These are phyloP conservation scores for Avena insularis DNA, from an alignment of 176 grass and related monocot genomes.

Conservation along the genomic window DNA sequence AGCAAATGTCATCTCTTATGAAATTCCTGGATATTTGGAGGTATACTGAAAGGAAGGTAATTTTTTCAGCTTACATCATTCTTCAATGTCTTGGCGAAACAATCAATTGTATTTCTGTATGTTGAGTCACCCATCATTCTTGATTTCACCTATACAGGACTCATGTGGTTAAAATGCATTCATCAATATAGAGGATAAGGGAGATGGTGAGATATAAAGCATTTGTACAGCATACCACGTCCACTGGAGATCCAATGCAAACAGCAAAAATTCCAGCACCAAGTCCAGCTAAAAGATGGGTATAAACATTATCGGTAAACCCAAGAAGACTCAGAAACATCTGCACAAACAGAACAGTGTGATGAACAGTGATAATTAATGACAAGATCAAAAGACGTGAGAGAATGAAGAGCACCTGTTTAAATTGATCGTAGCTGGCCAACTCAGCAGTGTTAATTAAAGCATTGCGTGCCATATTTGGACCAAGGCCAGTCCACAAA, in stretches of 20 bases:
- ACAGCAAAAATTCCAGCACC: slow-evolving; percentile 91
- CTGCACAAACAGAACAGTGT: slow-evolving; percentile 60
- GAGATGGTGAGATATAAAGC: slow-evolving; percentile 27
- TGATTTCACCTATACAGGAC: slow-evolving; percentile 78
- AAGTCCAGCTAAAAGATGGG: slow-evolving; percentile 93
- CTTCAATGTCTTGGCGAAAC: slow-evolving; percentile 84
- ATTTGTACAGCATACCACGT: slow-evolving; percentile 69
- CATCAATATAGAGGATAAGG: background rate
- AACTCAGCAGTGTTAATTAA: slow-evolving; percentile 93
- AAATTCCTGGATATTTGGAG: slow-evolving; percentile 26
- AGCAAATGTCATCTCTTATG: slow-evolving; percentile 5
- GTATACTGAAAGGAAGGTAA: slow-evolving; percentile 12
- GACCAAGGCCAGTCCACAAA: slow-evolving; percentile 92
- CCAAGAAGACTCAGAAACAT: slow-evolving; percentile 84
- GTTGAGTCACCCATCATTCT: slow-evolving; percentile 98
- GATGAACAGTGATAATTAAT: slow-evolving; percentile 42
- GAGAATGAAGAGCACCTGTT: slow-evolving; percentile 59
- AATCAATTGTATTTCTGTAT: slow-evolving; percentile 88
- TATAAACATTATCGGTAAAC: slow-evolving; percentile 90
- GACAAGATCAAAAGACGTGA: slow-evolving; percentile 10
- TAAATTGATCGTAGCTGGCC: slow-evolving; percentile 93
- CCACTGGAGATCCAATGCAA: slow-evolving; percentile 92
- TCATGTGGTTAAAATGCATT: slow-evolving; percentile 17
- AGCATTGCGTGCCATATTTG: slow-evolving; percentile 92
- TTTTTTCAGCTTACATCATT: slow-evolving; percentile 66